Evolutionary conservation across 2,329 filamentous ascomycete genomes (phyloP), one percentile per base, ranked within the genome.

Genomic region (Penicillium sp.): DNA sequence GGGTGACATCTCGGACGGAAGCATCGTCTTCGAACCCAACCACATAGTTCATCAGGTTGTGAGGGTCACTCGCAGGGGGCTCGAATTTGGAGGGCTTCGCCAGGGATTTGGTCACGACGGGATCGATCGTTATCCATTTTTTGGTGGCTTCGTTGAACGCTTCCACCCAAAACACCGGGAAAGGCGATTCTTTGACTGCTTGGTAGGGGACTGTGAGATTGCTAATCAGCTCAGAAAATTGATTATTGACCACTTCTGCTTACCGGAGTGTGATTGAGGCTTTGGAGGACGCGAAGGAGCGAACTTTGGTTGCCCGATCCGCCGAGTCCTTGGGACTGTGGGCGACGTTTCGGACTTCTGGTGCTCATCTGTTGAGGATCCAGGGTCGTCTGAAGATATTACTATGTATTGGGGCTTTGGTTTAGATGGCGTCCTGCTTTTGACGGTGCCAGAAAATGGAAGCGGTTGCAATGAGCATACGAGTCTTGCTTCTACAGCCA

Each of bases 91-190:
- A 82, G 0, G 90, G 84, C 56, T 89, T 92, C 68, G 87, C 90
- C 50, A 96, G 85, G 60, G 86, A 88, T 51, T 84, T 81, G 0
- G 92, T 96, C 2, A 94, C 91, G 0, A 97, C 73, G 0, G 92
- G 86, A 68, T 99, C 94, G 36, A 94, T 84, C 0, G 91, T 83
- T 51, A 96, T 84, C 94, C 94, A 99, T 77, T 91, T 96, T 68
- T 97, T 90, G 59, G 91, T 85, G 0, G 89, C 88, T 49, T 86
- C 79, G 59, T 97, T 92, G 60, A 96, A 89, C 3, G 90, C 87
- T 74, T 99, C 94, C 0, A 97, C 88, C 94, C 94, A 99, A 69
- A 92, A 97, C 3, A 97, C 81, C 0, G 94, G 94, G 65, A 88
- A 90, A 0, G 83, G 73, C 0, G 91, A 92, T 66, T 93, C 90